These are phyloP conservation scores for Sherardia arvensis DNA, from an alignment of 257 asterid genomes.

Conservation along the genomic window DNA sequence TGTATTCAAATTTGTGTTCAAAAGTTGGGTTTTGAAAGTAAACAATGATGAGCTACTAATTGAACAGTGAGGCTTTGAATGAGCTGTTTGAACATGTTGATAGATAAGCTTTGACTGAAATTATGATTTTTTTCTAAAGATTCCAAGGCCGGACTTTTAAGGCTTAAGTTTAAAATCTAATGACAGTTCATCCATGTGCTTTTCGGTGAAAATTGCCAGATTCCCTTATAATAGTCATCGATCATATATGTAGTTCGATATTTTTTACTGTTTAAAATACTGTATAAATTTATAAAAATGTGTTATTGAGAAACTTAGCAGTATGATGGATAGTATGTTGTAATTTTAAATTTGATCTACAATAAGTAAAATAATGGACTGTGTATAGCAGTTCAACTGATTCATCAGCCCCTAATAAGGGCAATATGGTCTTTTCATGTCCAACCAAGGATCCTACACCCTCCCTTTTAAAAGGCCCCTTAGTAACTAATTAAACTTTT, in stretches of 20 bases:
- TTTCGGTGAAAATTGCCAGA: not conserved
- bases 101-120: not conserved
- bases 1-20: not conserved
- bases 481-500: no score
- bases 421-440: not conserved
- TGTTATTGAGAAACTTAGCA: no score
- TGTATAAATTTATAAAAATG: no score
- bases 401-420: not conserved
- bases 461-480: no score
- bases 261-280: no score
- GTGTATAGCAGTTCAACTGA: no score
- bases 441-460: not conserved
- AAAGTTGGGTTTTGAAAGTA: not conserved
- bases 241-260: not conserved
- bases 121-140: not conserved
- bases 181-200: not conserved
- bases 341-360: no score
- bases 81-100: not conserved
- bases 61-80: not conserved
- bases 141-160: not conserved
- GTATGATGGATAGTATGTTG: no score
- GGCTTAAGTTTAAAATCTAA: not conserved
- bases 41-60: not conserved
- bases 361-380: no score
- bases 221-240: not conserved